A percentile compares a stretch with the other conserved stretches of the same genome.
These are phyloP conservation scores for Populus davidiana DNA, from an alignment of 345 rosid genomes.

Conservation along the genomic window DNA sequence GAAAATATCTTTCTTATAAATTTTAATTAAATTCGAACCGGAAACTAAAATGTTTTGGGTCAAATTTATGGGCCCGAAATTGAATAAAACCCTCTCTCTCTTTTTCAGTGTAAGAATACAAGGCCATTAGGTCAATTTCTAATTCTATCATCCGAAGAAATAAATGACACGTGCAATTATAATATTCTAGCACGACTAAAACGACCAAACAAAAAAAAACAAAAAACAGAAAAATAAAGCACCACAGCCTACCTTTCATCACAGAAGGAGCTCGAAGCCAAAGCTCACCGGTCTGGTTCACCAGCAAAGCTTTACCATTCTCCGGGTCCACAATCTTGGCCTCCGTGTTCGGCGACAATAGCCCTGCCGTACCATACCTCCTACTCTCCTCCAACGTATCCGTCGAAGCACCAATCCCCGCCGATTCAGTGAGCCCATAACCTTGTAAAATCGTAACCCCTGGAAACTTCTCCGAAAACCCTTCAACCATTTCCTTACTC, in stretches of 20 bases:
- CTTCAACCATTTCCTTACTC: slow-evolving; percentile 68
- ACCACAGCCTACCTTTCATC: slow-evolving; percentile 53
- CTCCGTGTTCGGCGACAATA: slow-evolving; percentile 52
- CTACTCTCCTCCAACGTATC: slow-evolving; percentile 68
- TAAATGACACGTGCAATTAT: too few species aligned
- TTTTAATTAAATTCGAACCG: too few species aligned
- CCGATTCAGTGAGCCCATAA: slow-evolving; percentile 76
- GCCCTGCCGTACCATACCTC: slow-evolving; percentile 69
- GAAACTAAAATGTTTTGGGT: too few species aligned
- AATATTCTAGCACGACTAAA: neutral
- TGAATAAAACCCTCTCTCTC: too few species aligned
- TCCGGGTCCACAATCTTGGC: slow-evolving; percentile 74
- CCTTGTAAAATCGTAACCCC: slow-evolving; percentile 54
- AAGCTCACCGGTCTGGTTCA: slow-evolving; percentile 65
- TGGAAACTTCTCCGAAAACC: slow-evolving; percentile 58
- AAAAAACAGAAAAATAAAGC: neutral
- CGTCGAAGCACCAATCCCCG: slow-evolving; percentile 59
- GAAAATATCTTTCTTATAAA: too few species aligned
- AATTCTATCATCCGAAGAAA: neutral
- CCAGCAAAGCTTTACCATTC: slow-evolving; percentile 43
- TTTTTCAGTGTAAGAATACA: neutral
- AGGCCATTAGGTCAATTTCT: neutral
- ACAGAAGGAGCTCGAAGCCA: slow-evolving; percentile 67
- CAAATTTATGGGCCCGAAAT: too few species aligned
- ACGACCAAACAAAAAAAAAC: neutral